A percentile compares a stretch with the other conserved stretches of the same genome.
Evolutionary conservation across 352 stramenopile genomes (phyloP).

Genomic region (Aphanomyces stellatus): DNA sequence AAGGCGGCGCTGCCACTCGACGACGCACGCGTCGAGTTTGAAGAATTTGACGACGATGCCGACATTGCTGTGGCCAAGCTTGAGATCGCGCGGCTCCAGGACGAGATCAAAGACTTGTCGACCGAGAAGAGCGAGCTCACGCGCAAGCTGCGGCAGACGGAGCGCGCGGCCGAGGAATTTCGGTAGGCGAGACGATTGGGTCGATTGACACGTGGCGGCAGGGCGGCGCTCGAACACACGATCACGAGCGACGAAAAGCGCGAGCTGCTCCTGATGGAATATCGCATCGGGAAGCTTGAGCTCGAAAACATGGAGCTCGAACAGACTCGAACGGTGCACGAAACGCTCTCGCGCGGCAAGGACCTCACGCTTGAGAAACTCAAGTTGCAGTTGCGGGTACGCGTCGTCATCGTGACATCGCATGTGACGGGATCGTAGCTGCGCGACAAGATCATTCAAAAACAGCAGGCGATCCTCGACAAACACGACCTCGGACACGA

Average conservation of each 20-base stretch:
- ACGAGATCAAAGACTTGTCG: conserved; percentile 20
- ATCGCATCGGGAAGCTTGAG: conserved; percentile 84
- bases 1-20: background rate
- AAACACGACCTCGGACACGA: conserved; percentile 32
- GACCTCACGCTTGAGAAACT: conserved; percentile 52
- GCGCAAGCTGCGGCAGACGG: conserved; percentile 35
- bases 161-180: conserved; percentile 45
- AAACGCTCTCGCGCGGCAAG: conserved; percentile 40
- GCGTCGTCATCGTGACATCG: background rate
- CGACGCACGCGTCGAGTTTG: conserved; percentile 10
- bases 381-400: conserved; percentile 27
- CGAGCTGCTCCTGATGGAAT: conserved; percentile 70
- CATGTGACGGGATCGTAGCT: conserved; percentile 24
- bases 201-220: conserved; percentile 29
- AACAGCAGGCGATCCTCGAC: conserved; percentile 36
- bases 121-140: conserved; percentile 23
- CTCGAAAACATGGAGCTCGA: conserved; percentile 88
- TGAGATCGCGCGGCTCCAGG: conserved; percentile 9
- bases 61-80: conserved; percentile 10
- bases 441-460: conserved; percentile 44
- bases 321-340: conserved; percentile 42
- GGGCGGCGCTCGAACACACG: conserved; percentile 19
- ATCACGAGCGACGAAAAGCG: conserved; percentile 40
- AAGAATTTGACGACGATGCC: conserved; percentile 21
- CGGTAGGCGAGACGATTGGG: conserved; percentile 30